Base-by-base conservation (phyloP, 1,139 yeast genomes). In the Debaryomyces robertsiae region DNA sequence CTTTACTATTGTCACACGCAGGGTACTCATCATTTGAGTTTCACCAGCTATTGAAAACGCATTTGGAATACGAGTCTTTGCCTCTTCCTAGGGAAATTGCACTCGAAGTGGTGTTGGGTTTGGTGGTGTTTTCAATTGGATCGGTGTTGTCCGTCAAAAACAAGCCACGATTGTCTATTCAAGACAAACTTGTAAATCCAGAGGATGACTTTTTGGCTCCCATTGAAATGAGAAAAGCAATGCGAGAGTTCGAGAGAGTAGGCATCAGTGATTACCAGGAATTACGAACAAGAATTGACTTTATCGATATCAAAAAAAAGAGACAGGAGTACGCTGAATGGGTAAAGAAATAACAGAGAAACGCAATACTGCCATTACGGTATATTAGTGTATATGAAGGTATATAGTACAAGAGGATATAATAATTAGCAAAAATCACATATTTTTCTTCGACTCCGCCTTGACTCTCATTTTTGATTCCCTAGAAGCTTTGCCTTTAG, bases 21-120 rank as follows among this genome's bases (percentile, higher is more conserved):
- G 78, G 75, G 3, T 77, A 75, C 48, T 77, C 82, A 9, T 67
- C 81, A 1, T 71, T 70, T 49, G 81, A 77, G 49, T 66, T 69
- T 53, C 76, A 73, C 44, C 77, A 71, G 50, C 54, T 72, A 22
- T 44, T 57, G 16, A 57, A 61, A 17, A 36, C 58, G 9, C 45
- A 42, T n/a, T 36, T 48, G 10, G 41, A 57, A 14, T 47, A 44
- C 38, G 48, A 51, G 27, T 42, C 42, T 41, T 36, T 49, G 16
- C 39, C 54, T 4, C 45, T 70, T 33, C 75, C 75, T 3, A 42
- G 53, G 6, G 81, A 77, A 48, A 61, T 77, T 3, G 48, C 62
- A 16, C 43, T 72, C 17, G 82, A 78, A 51, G 61, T 73, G 0
- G 39, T 69, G 6, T 43, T 70, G 9, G 79, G 77, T 2, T 57